Base-by-base conservation (phyloP, 805 yeast species). In the Jamesozyma rosinii region DNA sequence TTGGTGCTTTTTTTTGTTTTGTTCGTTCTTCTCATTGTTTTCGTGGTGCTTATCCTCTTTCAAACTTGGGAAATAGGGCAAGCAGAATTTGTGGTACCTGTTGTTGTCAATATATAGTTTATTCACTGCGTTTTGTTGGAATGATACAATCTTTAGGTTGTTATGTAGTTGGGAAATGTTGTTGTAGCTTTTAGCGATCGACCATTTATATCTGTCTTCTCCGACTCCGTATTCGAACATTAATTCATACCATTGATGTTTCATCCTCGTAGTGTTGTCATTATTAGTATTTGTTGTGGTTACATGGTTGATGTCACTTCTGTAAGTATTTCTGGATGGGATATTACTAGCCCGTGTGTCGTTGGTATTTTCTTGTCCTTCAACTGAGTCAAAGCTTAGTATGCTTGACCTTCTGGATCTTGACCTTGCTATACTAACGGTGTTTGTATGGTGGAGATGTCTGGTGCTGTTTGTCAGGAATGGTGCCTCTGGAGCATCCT, bases 181-280 rank as follows among this genome's bases (percentile, higher is more conserved):
- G 52, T 79, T 77, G 38, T 81, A 76, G 19, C 78, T 81, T 53
- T 81, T 82, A 24, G 77, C 70, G 5, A 92, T 75, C 1, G 81
- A 69, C 98, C 98, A 92, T 52, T 76, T 76, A 52, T 88, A 67
- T 42, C 88, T 66, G 44, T 80, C 76, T 5, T 78, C 75, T 1
- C 95, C 95, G 27, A 88, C 76, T 5, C 97, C 98, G 57, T 92
- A 92, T 57, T 89, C 95, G 37, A 92, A 67, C 39, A 82, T 84
- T n/a, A 92, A 67, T 46, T 75, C 69, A 51, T 75, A 83, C 42
- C 45, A 30, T 11, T 48, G 43, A 14, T 40, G 38, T 11, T 45
- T 37, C 19, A 31, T 33, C 15, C 42, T 30, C 15, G 33, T 32
- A 35, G 17, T 14, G 22, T 21, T n/a, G 17, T 6, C 22, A 14